Conservation (phyloP, 257 asterid species). For the Craterostigma plantagineum region DNA sequence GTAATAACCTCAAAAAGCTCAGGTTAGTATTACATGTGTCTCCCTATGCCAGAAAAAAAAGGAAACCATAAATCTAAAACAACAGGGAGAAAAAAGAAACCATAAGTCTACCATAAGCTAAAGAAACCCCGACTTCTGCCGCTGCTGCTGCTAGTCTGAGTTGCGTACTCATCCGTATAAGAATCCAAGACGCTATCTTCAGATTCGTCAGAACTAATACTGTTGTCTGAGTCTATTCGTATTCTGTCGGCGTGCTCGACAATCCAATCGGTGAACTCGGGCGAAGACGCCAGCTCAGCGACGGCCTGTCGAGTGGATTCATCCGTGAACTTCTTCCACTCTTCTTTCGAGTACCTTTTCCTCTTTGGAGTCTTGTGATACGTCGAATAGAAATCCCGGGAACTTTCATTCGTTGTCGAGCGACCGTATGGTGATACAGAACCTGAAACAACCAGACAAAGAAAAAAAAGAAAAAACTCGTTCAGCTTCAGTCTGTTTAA, state of each 20-base stretch:
- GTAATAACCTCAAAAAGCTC: too few species aligned
- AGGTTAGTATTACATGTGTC: too few species aligned
- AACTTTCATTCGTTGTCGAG: neutral
- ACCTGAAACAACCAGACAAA: neutral
- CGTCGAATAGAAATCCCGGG: slow-evolving; percentile 1
- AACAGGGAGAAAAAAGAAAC: too few species aligned
- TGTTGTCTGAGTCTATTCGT: neutral
- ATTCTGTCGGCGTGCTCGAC: slow-evolving; percentile 35
- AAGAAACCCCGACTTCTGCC: neutral
- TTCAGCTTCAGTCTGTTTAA: slow-evolving; percentile 13
- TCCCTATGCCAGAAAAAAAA: too few species aligned
- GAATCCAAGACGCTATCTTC: neutral
- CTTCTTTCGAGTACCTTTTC: slow-evolving; percentile 45
- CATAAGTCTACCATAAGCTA: too few species aligned
- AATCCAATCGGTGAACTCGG: slow-evolving; percentile 71
- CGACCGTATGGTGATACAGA: neutral
- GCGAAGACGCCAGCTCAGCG: slow-evolving; percentile 49
- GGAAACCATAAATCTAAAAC: too few species aligned
- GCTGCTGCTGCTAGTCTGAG: neutral
- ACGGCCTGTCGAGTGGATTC: slow-evolving; percentile 54
- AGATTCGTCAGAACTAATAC: slow-evolving; percentile 1
- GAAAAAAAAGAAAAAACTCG: slow-evolving; percentile 7
- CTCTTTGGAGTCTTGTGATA: slow-evolving; percentile 15
- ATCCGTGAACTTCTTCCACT: slow-evolving; percentile 64
- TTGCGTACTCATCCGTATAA: neutral